Conservation (phyloP, 352 stramenopile species). For the Pythium sukuiense region DNA sequence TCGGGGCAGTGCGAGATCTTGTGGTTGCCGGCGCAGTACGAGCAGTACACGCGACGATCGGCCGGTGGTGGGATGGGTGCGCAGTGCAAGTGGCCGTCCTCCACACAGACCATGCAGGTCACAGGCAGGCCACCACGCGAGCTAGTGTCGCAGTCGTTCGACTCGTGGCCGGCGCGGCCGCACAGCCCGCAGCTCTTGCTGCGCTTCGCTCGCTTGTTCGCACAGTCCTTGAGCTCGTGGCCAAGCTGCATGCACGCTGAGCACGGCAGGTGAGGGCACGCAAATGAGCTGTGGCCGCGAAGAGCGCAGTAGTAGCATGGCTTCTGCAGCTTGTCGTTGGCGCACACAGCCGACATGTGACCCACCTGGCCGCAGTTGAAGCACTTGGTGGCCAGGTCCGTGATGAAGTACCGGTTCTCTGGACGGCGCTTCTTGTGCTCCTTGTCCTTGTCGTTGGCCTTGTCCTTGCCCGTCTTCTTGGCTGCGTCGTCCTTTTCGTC, state of each 20-base stretch:
- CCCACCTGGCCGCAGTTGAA: conserved; percentile 82
- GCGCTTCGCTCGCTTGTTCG: conserved; percentile 40
- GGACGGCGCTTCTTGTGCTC: conserved; percentile 43
- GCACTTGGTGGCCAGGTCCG: conserved; percentile 81
- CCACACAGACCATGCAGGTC: conserved; percentile 77
- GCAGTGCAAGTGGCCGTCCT: conserved; percentile 67
- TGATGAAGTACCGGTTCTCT: conserved; percentile 82
- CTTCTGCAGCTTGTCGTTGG: conserved; percentile 67
- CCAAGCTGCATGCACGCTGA: conserved; percentile 64
- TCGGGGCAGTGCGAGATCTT: conserved; percentile 36
- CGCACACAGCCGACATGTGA: conserved; percentile 74
- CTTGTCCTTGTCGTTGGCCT: conserved; percentile 21
- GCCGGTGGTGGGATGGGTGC: conserved; percentile 61
- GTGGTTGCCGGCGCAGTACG: conserved; percentile 64
- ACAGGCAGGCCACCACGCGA: conserved; percentile 30
- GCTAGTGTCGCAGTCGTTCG: conserved; percentile 42
- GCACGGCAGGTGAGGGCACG: conserved; percentile 70
- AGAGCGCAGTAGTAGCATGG: conserved; percentile 83
- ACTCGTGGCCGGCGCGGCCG: conserved; percentile 52
- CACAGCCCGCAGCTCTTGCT: conserved; percentile 51
- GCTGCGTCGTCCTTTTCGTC: conserved; percentile 8
- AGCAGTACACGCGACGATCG: conserved; percentile 70
- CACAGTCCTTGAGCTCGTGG: conserved; percentile 64
- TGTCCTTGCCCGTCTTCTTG: conserved; percentile 16
- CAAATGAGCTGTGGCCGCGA: conserved; percentile 67